These are phyloP conservation scores for Triangularia verruculosa DNA, from an alignment of 2,329 filamentous ascomycete species.

Conservation along the genomic window DNA sequence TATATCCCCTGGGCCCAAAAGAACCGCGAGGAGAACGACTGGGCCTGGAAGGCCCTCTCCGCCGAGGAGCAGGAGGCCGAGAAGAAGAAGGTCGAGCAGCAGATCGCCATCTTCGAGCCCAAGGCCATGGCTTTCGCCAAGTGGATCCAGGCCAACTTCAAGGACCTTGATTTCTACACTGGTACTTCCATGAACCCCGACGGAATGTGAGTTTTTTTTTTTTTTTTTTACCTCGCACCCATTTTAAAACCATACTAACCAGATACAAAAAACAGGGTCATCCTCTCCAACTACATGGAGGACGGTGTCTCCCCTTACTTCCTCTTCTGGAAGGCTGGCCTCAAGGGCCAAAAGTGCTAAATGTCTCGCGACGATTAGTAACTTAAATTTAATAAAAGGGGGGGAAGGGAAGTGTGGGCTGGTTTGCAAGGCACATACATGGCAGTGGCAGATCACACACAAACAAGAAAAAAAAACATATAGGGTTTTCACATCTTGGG, in stretches of 20 bases:
- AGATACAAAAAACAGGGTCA: slow-evolving; percentile 54
- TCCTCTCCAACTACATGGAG: slow-evolving; percentile 96
- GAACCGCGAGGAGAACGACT: neutral
- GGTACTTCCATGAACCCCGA: slow-evolving; percentile 91
- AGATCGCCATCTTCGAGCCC: slow-evolving; percentile 75
- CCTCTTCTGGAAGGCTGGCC: slow-evolving; percentile 92
- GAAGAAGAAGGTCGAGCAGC: slow-evolving; percentile 54
- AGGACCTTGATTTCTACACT: slow-evolving; percentile 93
- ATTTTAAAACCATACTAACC: neutral
- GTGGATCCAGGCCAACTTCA: slow-evolving; percentile 81
- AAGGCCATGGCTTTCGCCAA: slow-evolving; percentile 74
- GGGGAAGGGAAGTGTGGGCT: neutral
- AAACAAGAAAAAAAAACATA: neutral
- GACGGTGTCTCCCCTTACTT: slow-evolving; percentile 89
- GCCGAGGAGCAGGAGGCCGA: slow-evolving; percentile 31
- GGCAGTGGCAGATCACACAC: neutral
- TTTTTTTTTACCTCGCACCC: neutral
- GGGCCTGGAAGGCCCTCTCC: neutral
- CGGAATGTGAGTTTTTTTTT: slow-evolving; percentile 69
- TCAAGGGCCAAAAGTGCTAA: slow-evolving; percentile 90
- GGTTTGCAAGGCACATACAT: neutral
- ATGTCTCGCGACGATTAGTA: neutral
- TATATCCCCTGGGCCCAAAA: slow-evolving; percentile 43
- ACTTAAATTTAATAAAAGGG: neutral
- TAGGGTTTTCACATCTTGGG: neutral